Evolutionary conservation across 495 filamentous ascomycete genomes (phyloP), one percentile per base, ranked within the genome.

Genomic region (Tuber brumale): DNA sequence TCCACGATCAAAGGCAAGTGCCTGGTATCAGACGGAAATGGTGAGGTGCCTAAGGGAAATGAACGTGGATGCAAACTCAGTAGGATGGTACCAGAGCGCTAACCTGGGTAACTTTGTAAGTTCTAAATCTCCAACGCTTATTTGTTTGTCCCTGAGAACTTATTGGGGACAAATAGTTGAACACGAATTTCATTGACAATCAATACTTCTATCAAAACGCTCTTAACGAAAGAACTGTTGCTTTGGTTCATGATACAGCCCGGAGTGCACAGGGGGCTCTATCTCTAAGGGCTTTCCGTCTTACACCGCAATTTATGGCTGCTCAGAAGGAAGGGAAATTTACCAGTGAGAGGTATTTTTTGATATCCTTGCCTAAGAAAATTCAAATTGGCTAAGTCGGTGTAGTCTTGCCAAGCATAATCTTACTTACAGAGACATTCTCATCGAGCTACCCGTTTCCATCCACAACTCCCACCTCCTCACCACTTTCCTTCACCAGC

Each of bases 391-490:
- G n/a, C 57, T 66, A 66, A 80, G 97, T 92, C 35, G 27, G 57
- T 14, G 14, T 18, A 66, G 57, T 80, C 89, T 99, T 72, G 91
- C 94, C 86, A 97, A 97, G 84, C 93, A 92, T 77, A 94, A 92
- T 83, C 86, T 99, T 79, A 91, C 93, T 76, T 97, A 97, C 88
- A 92, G 93, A 83, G 95, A 99, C 81, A 95, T 97, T 83, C 87
- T 99, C 78, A 87, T 93, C 74, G 95, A 99, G 85, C 88, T 97
- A 44, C 95, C 95, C n/a, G 86, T 98, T 76, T 87, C 90, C 73
- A 90, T 98, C 81, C 94, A 97, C 89, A 97, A 98, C 88, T 96
- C 94, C 16, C 95, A 97, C 86, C 92, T 99, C 85, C 89, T 99
- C 80, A 97, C 94, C 76, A 92, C 93, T 39, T 95, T 95, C 86